Evolutionary conservation across 805 yeast species (phyloP).

Genomic region (Myxozyma vanderwaltii): DNA sequence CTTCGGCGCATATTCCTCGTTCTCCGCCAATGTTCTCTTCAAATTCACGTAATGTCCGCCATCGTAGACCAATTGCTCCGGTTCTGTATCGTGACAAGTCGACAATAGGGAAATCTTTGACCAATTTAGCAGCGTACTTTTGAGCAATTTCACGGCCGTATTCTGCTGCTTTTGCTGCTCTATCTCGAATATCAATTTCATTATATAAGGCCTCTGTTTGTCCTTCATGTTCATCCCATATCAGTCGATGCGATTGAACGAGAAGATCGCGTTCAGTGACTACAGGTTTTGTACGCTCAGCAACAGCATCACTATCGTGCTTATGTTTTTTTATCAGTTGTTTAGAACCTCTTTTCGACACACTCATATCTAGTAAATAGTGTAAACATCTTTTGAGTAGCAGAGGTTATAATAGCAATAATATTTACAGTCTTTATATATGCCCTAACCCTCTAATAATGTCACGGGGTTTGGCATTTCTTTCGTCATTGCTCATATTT

Average conservation of each 20-base stretch:
- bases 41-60: constrained; percentile 24
- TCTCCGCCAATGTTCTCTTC: constrained; percentile 18
- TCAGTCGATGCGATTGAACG: constrained; percentile 12
- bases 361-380: background rate
- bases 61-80: constrained; percentile 23
- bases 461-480: too few species aligned
- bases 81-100: constrained; percentile 22
- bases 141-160: constrained; percentile 20
- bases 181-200: background rate
- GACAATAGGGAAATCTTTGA: constrained; percentile 23
- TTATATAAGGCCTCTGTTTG: background rate
- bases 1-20: constrained; percentile 24
- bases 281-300: background rate
- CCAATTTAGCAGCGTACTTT: constrained; percentile 9
- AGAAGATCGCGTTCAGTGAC: constrained; percentile 28
- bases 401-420: too few species aligned
- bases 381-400: too few species aligned
- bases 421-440: too few species aligned
- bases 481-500: too few species aligned
- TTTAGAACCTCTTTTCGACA: background rate
- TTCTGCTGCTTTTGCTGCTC: constrained; percentile 9
- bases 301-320: background rate
- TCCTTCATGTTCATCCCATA: constrained; percentile 15
- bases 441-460: too few species aligned
- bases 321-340: background rate